Evolutionary conservation across 768 basidiomycete species (phyloP), one percentile per base, ranked within the genome.

Genomic region (Amanita subjunquillea): DNA sequence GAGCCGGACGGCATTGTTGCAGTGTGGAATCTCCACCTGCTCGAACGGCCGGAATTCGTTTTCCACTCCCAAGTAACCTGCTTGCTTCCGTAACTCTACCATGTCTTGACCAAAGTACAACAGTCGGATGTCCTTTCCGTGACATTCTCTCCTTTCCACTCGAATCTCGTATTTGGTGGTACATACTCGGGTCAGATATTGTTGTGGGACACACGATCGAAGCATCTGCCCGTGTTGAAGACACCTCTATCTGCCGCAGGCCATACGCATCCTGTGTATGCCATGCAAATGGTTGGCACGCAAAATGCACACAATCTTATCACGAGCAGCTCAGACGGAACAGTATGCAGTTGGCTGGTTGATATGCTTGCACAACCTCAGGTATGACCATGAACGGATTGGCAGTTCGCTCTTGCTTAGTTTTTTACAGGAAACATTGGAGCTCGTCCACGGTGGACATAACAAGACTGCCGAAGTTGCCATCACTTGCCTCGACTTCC

Each of bases 131-230:
- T 98, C 34, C 81, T 99, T 17, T 96, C 95, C 0, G 91, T 98
- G 6, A 85, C 87, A 6, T 98, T 98, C 66, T 97, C 96, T 0
- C 94, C 96, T 0, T 98, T 96, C 68, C 95, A 99, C 66, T 89
- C 96, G 2, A 98, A 96, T 61, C 80, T 97, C 15, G 79, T 99
- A 37, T 96, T 98, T 57, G 96, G 96, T 49, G 96, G 96, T 22
- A 97, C 96, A n/a, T 98, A 98, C 65, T 97, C 96, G 27, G 96
- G 96, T 15, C 96, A 98, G 69, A 94, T 99, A 56, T 72, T 99
- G 25, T 78, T 98, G 0, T 99, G 96, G 96, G 96, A 99, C 62
- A 98, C 94, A 6, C 84, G 96, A 44, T 91, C 94, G 2, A 95
- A 95, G 64, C 92, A 96, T 64, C 73, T 97, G 2, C 96, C 96